Evolutionary conservation across 2,329 filamentous ascomycete genomes (phyloP).

Genomic region (Graphiopsis chlorocephala): DNA sequence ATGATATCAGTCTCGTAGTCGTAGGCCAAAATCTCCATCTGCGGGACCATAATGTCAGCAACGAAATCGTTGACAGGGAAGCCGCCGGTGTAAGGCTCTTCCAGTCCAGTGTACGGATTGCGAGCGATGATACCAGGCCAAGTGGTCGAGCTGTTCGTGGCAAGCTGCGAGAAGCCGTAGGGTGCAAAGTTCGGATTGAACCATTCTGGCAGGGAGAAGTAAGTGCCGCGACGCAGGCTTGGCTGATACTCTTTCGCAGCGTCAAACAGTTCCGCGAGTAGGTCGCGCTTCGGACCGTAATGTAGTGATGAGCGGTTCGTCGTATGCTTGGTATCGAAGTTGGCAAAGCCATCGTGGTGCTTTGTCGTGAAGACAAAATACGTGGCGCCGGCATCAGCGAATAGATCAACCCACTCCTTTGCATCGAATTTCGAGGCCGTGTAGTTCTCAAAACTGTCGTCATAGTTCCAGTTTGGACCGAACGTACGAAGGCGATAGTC

Average conservation of each 20-base stretch:
- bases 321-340: constrained; percentile 43
- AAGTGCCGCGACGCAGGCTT: constrained; percentile 44
- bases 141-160: constrained; percentile 27
- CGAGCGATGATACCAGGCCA: constrained; percentile 43
- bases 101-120: constrained; percentile 45
- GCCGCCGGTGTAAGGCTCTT: constrained; percentile 44
- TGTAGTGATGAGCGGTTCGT: constrained; percentile 43
- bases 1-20: constrained; percentile 45
- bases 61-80: constrained; percentile 43
- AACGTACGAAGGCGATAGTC: constrained; percentile 5
- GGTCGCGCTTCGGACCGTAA: constrained; percentile 42
- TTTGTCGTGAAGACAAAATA: constrained; percentile 47
- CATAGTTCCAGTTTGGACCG: constrained; percentile 15
- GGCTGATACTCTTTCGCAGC: constrained; percentile 44
- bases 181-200: constrained; percentile 47
- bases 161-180: constrained; percentile 34
- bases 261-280: constrained; percentile 46
- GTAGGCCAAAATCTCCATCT: constrained; percentile 46
- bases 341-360: constrained; percentile 49
- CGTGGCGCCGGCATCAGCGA: constrained; percentile 17
- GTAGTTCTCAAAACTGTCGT: constrained; percentile 17
- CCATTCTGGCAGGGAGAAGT: constrained; percentile 52
- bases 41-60: constrained; percentile 41
- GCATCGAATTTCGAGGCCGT: constrained; percentile 17
- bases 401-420: constrained; percentile 19